These are phyloP conservation scores for Cercospora berteroae DNA, from an alignment of 2,329 filamentous ascomycete species.

Conservation along the genomic window DNA sequence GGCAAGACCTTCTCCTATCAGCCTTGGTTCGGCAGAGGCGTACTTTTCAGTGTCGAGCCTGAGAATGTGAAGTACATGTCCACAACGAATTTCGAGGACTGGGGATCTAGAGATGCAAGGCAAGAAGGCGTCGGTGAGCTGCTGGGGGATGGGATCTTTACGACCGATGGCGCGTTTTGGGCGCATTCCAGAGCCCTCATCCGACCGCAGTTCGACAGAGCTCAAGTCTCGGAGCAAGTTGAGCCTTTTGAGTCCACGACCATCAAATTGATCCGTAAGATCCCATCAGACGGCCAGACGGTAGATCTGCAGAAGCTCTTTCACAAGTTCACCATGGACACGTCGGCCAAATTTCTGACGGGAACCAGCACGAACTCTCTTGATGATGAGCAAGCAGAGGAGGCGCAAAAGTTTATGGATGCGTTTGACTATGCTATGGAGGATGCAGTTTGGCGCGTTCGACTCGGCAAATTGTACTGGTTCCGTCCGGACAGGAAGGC, in stretches of 20 bases:
- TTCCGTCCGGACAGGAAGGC: conserved; percentile 16
- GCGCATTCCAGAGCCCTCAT: conserved; percentile 39
- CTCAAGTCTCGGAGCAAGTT: conserved; percentile 50
- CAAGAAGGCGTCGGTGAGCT: conserved; percentile 5
- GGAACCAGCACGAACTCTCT: conserved; percentile 45
- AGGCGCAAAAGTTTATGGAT: conserved; percentile 13
- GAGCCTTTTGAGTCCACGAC: conserved; percentile 60
- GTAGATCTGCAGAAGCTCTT: conserved; percentile 63
- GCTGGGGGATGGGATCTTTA: conserved; percentile 41
- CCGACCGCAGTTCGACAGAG: conserved; percentile 51
- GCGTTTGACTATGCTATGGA: conserved; percentile 21
- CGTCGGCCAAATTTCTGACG: conserved; percentile 65
- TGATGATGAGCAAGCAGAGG: conserved; percentile 13
- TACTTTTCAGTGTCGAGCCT: conserved; percentile 9
- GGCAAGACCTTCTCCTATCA: conserved; percentile 1
- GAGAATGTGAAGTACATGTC: conserved; percentile 16
- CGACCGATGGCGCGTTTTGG: conserved; percentile 41
- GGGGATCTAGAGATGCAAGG: background rate
- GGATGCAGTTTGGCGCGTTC: background rate
- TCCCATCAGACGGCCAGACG: conserved; percentile 53
- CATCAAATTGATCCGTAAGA: conserved; percentile 52
- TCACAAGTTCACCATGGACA: conserved; percentile 63
- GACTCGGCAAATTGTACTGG: conserved; percentile 16
- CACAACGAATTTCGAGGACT: conserved; percentile 11
- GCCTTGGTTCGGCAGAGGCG: background rate